Percentiles rank a stretch among this genome's conserved stretches.
These are phyloP conservation scores for Rhodotorula sp. DNA, from an alignment of 1,284 basidiomycete species.

Conservation along the genomic window DNA sequence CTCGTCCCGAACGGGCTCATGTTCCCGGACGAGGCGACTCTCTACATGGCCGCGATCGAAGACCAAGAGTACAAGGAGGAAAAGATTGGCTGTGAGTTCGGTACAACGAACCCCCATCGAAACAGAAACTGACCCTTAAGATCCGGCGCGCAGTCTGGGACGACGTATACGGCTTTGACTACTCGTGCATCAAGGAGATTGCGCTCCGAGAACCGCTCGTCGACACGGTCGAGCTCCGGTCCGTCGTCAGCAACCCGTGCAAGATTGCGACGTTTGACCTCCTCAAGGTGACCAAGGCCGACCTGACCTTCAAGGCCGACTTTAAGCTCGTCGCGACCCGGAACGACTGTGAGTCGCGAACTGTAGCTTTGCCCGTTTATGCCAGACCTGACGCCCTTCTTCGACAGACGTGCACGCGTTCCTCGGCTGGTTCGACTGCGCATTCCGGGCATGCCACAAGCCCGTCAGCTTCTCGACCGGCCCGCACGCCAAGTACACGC, in stretches of 20 bases:
- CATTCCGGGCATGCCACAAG: slow-evolving; percentile 95
- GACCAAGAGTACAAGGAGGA: slow-evolving; percentile 99
- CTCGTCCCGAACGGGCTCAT: slow-evolving; percentile 79
- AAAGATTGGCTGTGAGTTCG: slow-evolving; percentile 88
- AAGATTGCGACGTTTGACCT: slow-evolving; percentile 89
- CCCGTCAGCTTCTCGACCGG: slow-evolving; percentile 93
- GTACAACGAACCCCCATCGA: background rate
- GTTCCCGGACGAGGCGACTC: slow-evolving; percentile 91
- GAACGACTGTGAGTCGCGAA: slow-evolving; percentile 88
- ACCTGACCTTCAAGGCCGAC: slow-evolving; percentile 77
- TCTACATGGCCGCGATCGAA: slow-evolving; percentile 96
- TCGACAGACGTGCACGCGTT: slow-evolving; percentile 99
- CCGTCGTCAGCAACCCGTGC: slow-evolving; percentile 86
- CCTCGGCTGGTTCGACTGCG: slow-evolving; percentile 98
- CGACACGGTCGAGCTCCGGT: slow-evolving; percentile 92
- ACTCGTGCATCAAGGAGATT: slow-evolving; percentile 99
- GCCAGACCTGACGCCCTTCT: too few species aligned
- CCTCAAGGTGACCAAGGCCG: slow-evolving; percentile 88
- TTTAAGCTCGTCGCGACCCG: slow-evolving; percentile 82
- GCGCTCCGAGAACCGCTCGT: slow-evolving; percentile 94
- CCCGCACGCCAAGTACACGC: slow-evolving; percentile 92
- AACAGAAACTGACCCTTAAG: background rate
- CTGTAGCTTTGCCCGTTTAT: too few species aligned
- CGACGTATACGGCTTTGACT: slow-evolving; percentile 99
- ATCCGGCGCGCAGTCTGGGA: slow-evolving; percentile 76